Base-by-base conservation (phyloP, 169 alveolate genomes). In the Eimeria zaria region DNA sequence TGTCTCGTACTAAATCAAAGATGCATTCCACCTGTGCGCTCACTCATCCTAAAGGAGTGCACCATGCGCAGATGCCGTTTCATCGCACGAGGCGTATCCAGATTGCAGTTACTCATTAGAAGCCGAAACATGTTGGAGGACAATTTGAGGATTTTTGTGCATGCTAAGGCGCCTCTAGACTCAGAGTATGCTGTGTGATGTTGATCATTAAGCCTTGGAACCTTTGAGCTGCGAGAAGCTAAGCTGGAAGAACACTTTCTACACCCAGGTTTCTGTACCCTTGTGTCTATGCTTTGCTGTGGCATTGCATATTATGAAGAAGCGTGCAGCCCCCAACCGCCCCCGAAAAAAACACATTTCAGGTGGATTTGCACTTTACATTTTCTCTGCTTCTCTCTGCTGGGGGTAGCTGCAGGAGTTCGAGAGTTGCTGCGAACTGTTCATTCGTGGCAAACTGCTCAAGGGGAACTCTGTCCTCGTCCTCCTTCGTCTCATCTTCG, bases 321-420 rank as follows among this genome's bases (percentile, higher is more conserved):
- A 48, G 27, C 48, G 24, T 5, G 48, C 44, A 20, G 9, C 33
- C 48, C 48, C 5, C 44, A 69, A 48, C 48, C 11, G 44, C 48
- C 41, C 0, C 20, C 44, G 9, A 64, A 18, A 41, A 14, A n/a
- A n/a, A n/a, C n/a, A n/a, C n/a, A n/a, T n/a, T n/a, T n/a, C n/a
- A n/a, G n/a, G 89, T 8, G 41, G 20, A 1, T 16, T 9, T 18
- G 58, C 0, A 18, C 46, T 51, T 46, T 85, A 85, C 93, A 41
- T 85, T 85, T 85, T 85, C 93, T 85, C 93, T 55, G 93, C 93
- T 85, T 62, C 93, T 60, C 27, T 85, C 93, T 0, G 76, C 81
- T 8, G 93, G 93, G 44, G 93, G 93, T 12, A 85, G 80, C 62
- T 85, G 93, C 53, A 85, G 46, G 11, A 85, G 81, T 51, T 85